Evolutionary conservation across 768 basidiomycete species (phyloP).

Genomic region (Cyclocybe cylindracea): DNA sequence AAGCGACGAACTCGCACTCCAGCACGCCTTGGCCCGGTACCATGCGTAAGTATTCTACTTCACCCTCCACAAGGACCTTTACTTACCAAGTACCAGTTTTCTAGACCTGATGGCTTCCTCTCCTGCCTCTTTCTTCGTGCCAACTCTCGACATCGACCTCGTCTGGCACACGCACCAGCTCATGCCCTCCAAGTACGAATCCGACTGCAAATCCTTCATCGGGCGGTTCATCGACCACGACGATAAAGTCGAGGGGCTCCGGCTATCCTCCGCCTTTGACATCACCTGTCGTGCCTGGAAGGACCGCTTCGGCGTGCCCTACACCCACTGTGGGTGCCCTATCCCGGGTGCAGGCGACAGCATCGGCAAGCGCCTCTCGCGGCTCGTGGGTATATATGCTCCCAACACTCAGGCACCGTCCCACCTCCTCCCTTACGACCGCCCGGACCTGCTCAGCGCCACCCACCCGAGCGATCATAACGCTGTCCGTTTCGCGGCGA

Average conservation of each 20-base stretch:
- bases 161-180: slow-evolving; percentile 79
- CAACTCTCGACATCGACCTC: slow-evolving; percentile 75
- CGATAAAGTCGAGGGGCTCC: slow-evolving; percentile 27
- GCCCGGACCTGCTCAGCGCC: slow-evolving; percentile 39
- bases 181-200: slow-evolving; percentile 43
- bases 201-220: slow-evolving; percentile 43
- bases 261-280: slow-evolving; percentile 26
- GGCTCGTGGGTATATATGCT: slow-evolving; percentile 19
- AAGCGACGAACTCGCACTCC: slow-evolving; percentile 40
- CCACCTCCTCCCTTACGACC: slow-evolving; percentile 31
- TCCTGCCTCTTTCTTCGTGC: slow-evolving; percentile 46
- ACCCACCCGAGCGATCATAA: slow-evolving; percentile 63
- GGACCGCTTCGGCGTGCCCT: slow-evolving; percentile 39
- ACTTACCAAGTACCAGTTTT: slow-evolving; percentile 33
- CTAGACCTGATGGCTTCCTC: slow-evolving; percentile 54
- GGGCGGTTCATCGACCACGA: slow-evolving; percentile 53
- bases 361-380: slow-evolving; percentile 42
- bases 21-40: slow-evolving; percentile 55
- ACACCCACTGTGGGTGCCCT: slow-evolving; percentile 64
- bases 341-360: slow-evolving; percentile 38
- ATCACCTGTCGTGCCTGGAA: slow-evolving; percentile 28
- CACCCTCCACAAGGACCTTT: neutral
- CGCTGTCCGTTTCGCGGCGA: slow-evolving; percentile 35
- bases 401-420: slow-evolving; percentile 20
- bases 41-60: slow-evolving; percentile 44